Evolutionary conservation across 352 stramenopile species (phyloP), one percentile per base, ranked within the genome.

Genomic region (Phytophthora pinifolia): DNA sequence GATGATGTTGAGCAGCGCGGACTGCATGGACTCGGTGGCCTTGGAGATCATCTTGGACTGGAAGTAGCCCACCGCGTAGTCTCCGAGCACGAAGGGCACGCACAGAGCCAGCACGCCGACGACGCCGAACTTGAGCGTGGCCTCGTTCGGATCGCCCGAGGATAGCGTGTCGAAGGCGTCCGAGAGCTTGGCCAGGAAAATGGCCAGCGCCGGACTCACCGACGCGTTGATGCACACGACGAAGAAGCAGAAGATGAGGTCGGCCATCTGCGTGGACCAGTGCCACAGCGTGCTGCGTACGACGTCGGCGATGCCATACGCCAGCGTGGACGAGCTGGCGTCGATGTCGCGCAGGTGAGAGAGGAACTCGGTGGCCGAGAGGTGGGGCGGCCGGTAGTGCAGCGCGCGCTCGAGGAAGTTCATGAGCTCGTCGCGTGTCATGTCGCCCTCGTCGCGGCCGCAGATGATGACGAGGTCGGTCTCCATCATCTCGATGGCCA

Each of bases 21-120:
- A 75, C 56, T 95, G 83, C 60, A 95, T 75, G 39, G 69, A 75
- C 46, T 92, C 81, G 1, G 83, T 93, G 14, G 86, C 86, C 64
- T 93, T 95, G 22, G 83, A 83, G 48, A 95, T 95, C 86, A 95
- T 95, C 46, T 95, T 95, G 46, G 81, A 92, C 67, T 95, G 86
- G 68, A 95, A 95, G 59, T 90, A 94, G 35, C 86, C 86, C 30
- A 95, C 83, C 2, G 78, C 71, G 59, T 92, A 92, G 65, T 95
- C 77, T n/a, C 83, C 86, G 20, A 95, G 65, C 33, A 92, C 83
- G 53, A 94, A 95, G 14, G 86, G 86, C 18, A 95, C 77, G 41
- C 77, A 92, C 9, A 95, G 59, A 0, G 74, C 78, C 33, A 95
- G 53, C 20, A 91, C 76, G 9, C 83, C 86, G 9, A 91, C 61